Conservation (phyloP, 176 grass and related monocot genomes). For the bread wheat (Triticum aestivum) region IWGSC_CS_RefSeq_v2.1 NC_057802.1:534245062-534245561, state of each 20-base stretch:
- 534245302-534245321: neutral
- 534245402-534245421: neutral
- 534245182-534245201: slow-evolving; percentile 14
- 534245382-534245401: neutral
- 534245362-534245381: no score
- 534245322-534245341: neutral
- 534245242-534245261: slow-evolving; percentile 3
- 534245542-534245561: slow-evolving; percentile 46
- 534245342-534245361: no score
- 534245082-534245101: neutral
- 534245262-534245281: neutral
- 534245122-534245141: slow-evolving; percentile 1
- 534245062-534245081: slow-evolving; percentile 12
- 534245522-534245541: slow-evolving; percentile 46
- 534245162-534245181: neutral
- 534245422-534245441: neutral
- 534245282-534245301: neutral
- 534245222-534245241: neutral
- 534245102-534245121: neutral
- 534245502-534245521: slow-evolving; percentile 43
- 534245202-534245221: neutral
- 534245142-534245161: neutral
- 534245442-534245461: neutral
- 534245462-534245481: slow-evolving; percentile 7
- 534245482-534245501: slow-evolving; percentile 1